Conservation (phyloP, 345 rosid genomes). For the Ailanthus altissimus region DNA sequence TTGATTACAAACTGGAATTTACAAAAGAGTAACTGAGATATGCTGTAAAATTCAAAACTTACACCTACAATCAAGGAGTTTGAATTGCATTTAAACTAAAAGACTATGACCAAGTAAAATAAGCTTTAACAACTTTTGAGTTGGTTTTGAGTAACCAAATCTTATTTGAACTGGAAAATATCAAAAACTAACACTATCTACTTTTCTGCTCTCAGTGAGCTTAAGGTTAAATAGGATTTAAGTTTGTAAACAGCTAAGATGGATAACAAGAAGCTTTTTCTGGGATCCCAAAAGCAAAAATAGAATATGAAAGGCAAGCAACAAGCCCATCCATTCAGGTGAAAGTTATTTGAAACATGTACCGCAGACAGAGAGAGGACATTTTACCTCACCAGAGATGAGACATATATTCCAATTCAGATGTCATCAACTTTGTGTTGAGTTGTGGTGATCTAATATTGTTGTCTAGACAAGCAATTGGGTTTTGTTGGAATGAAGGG, state of each 20-base stretch:
- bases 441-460: neutral
- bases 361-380: neutral
- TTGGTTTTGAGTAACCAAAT: no score
- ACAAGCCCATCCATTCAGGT: neutral
- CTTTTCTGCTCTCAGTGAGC: neutral
- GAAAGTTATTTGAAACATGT: neutral
- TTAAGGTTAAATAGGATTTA: neutral
- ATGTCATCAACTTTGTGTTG: neutral
- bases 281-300: neutral
- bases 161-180: no score
- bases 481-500: neutral
- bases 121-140: no score
- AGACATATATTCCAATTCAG: neutral
- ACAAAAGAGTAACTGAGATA: no score
- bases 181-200: no score
- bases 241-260: neutral
- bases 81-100: no score
- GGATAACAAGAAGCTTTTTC: neutral
- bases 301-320: neutral
- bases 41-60: no score
- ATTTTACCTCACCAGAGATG: neutral
- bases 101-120: no score
- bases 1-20: no score
- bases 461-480: neutral
- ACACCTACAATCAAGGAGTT: no score